Percentiles rank a stretch among this genome's conserved stretches.
Evolutionary conservation across 345 rosid genomes (phyloP).

Genomic region (Citrus sp.): DNA sequence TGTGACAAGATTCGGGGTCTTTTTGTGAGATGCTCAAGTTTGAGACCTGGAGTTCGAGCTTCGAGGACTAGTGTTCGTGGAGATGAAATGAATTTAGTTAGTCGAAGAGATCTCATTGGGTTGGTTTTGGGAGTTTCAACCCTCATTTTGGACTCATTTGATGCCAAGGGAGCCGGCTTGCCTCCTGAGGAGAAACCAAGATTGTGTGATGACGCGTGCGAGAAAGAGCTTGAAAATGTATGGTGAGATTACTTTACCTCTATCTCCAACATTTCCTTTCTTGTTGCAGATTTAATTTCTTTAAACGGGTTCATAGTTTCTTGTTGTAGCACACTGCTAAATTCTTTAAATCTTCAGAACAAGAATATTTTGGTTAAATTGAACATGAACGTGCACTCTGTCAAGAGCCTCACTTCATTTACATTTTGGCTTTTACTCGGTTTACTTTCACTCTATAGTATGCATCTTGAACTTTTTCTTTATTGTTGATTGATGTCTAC

Average conservation of each 20-base stretch:
- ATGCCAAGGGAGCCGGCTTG: slow-evolving; percentile 64
- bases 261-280: slow-evolving; percentile 7
- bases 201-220: slow-evolving; percentile 71
- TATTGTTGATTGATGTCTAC: not conserved
- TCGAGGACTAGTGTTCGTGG: slow-evolving; percentile 26
- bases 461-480: not conserved
- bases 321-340: not conserved
- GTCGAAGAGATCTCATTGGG: slow-evolving; percentile 60
- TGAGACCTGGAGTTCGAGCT: slow-evolving; percentile 20
- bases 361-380: no score
- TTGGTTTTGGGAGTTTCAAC: slow-evolving; percentile 50
- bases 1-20: slow-evolving; percentile 24
- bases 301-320: not conserved
- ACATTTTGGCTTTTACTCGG: not conserved
- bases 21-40: slow-evolving; percentile 27
- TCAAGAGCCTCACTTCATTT: not conserved
- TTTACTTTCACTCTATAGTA: not conserved
- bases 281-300: not conserved
- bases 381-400: no score
- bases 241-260: slow-evolving; percentile 71
- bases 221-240: slow-evolving; percentile 98
- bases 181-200: slow-evolving; percentile 86
- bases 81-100: slow-evolving; percentile 20
- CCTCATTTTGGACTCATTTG: slow-evolving; percentile 29
- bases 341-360: not conserved